These are phyloP conservation scores for Fraxinus latifolia DNA, from an alignment of 305 asterid species.

Conservation along the genomic window DNA sequence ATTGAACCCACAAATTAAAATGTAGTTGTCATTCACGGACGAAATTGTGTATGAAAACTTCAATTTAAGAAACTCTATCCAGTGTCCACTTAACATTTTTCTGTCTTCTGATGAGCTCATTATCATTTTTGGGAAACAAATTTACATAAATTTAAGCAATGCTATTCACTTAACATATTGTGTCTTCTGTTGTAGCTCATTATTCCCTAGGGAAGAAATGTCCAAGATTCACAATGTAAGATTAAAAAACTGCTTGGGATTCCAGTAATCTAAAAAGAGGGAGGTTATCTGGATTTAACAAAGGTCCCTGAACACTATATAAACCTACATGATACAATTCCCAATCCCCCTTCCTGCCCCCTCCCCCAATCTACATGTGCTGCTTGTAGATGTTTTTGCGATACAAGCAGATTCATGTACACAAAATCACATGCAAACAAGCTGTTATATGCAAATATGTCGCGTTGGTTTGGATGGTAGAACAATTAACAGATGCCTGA, in stretches of 20 bases:
- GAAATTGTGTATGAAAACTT: background rate
- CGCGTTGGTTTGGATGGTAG: background rate
- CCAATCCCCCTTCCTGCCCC: background rate
- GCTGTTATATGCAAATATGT: background rate
- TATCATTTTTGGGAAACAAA: background rate
- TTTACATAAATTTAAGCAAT: background rate
- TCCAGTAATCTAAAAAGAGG: background rate
- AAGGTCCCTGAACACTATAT: background rate
- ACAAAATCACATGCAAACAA: background rate
- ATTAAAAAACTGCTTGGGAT: background rate
- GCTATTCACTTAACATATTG: background rate
- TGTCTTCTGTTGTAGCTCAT: background rate
- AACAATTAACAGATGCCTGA: background rate
- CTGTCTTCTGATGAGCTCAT: background rate
- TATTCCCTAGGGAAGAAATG: background rate
- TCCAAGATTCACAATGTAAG: background rate
- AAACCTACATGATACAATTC: background rate
- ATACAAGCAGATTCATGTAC: background rate
- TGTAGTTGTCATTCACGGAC: background rate
- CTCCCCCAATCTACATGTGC: background rate
- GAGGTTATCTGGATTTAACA: background rate
- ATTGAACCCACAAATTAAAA: background rate
- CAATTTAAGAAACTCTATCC: background rate
- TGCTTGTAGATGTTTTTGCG: background rate
- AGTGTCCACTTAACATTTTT: background rate